A percentile compares a stretch with the other conserved stretches of the same genome.
Evolutionary conservation across 1,284 basidiomycete species (phyloP).

Genomic region (Fereydounia khargensis): DNA sequence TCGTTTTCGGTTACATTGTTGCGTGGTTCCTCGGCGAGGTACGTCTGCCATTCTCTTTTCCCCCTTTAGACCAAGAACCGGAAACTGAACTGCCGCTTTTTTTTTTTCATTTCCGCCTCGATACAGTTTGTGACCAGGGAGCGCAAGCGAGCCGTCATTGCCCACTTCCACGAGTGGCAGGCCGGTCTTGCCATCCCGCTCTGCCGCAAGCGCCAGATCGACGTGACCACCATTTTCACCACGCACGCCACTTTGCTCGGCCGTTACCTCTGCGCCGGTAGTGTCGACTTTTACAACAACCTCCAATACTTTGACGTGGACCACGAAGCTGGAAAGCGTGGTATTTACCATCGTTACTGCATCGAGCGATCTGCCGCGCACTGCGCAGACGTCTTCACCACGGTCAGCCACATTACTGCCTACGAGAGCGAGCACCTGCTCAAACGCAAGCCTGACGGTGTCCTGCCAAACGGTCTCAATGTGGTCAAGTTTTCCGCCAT

Average conservation of each 20-base stretch:
- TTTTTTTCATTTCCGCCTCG: not conserved
- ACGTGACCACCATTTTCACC: slow-evolving; percentile 90
- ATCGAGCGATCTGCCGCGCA: slow-evolving; percentile 92
- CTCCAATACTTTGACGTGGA: slow-evolving; percentile 99
- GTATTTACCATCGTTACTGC: slow-evolving; percentile 88
- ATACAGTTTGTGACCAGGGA: slow-evolving; percentile 74
- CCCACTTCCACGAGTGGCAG: slow-evolving; percentile 99
- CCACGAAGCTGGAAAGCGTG: slow-evolving; percentile 96
- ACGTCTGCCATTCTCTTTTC: too few relatives aligned
- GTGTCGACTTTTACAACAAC: slow-evolving; percentile 99
- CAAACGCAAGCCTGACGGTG: slow-evolving; percentile 92
- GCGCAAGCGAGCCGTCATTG: slow-evolving; percentile 79
- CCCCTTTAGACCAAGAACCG: not conserved
- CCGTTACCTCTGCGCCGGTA: slow-evolving; percentile 94
- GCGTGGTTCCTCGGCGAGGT: slow-evolving; percentile 99
- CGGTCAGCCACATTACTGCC: slow-evolving; percentile 87
- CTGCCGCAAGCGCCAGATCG: slow-evolving; percentile 91
- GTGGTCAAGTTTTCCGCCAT: slow-evolving; percentile 94
- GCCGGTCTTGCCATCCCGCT: slow-evolving; percentile 94
- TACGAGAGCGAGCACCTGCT: slow-evolving; percentile 94
- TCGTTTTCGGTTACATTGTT: slow-evolving; percentile 95
- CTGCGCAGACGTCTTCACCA: slow-evolving; percentile 96
- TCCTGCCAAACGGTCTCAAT: slow-evolving; percentile 95
- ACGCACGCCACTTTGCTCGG: slow-evolving; percentile 98
- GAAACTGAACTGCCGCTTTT: not conserved